Percentiles rank a stretch among this genome's conserved stretches.
These are phyloP conservation scores for Crithidia expoeki DNA, from an alignment of 208 protist species.

Conservation along the genomic window DNA sequence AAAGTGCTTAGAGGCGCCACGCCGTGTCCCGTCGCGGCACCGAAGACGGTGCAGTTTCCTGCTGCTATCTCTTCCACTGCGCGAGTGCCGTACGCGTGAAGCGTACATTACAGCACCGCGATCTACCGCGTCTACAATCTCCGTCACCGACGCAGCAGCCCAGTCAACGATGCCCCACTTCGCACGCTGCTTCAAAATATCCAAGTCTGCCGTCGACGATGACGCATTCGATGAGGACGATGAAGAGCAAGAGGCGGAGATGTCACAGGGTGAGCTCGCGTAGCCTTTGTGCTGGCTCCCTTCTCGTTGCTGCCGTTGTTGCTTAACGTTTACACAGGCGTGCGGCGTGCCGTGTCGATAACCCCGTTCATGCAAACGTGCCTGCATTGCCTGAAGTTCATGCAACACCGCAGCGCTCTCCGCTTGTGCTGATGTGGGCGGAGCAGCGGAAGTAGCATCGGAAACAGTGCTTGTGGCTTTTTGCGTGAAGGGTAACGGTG, in stretches of 20 bases:
- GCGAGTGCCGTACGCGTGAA: no score
- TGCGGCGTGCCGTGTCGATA: background rate
- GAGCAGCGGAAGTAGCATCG: no score
- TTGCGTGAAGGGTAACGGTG: no score
- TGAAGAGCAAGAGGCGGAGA: slow-evolving; percentile 11
- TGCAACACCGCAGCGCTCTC: slow-evolving; percentile 31
- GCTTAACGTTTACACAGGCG: background rate
- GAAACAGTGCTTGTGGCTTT: no score
- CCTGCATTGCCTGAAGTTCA: slow-evolving; percentile 25
- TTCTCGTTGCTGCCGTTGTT: slow-evolving; percentile 1
- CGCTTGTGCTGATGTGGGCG: slow-evolving; percentile 1
- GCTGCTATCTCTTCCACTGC: no score
- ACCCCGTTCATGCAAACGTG: slow-evolving; percentile 5
- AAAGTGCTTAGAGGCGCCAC: slow-evolving; percentile 1
- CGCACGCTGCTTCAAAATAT: no score
- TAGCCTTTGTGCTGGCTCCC: background rate
- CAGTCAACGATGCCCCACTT: background rate
- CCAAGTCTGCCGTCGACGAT: background rate
- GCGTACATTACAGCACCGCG: no score
- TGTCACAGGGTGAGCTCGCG: slow-evolving; percentile 25
- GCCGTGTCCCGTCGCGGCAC: background rate
- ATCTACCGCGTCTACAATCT: slow-evolving; percentile 29
- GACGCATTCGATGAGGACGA: slow-evolving; percentile 1
- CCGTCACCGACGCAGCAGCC: slow-evolving; percentile 17
- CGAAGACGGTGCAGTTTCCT: background rate